Conservation (phyloP, 139 green algal species). For the Tetraselmis chui region DNA sequence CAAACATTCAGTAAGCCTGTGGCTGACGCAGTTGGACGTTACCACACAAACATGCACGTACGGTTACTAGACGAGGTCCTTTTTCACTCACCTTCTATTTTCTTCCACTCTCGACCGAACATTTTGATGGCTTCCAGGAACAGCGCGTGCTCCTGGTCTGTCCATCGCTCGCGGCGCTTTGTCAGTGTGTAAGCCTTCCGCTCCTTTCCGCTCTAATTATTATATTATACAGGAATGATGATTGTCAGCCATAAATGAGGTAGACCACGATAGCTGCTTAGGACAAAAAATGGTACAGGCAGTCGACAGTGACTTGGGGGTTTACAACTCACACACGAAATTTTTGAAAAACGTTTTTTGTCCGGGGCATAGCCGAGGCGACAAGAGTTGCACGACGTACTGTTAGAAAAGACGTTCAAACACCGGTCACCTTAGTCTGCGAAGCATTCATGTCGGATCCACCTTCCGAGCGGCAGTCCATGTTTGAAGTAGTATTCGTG, state of each 20-base stretch:
- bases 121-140: conserved; percentile 85
- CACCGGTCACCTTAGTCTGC: too few species aligned
- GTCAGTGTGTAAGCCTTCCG: conserved; percentile 19
- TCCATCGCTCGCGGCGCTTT: conserved; percentile 76
- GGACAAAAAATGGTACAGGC: too few species aligned
- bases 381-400: background rate
- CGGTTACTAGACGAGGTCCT: too few species aligned
- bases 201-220: background rate
- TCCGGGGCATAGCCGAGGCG: background rate
- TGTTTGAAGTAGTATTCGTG: background rate
- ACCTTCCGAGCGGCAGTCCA: background rate
- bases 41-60: too few species aligned
- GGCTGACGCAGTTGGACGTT: too few species aligned
- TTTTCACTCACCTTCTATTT: conserved; percentile 53
- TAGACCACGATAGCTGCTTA: too few species aligned
- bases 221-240: background rate
- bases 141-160: conserved; percentile 75
- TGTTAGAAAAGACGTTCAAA: too few species aligned
- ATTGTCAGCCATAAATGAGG: background rate
- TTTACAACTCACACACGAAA: too few species aligned
- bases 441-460: background rate
- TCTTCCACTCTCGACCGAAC: conserved; percentile 64
- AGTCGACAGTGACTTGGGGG: too few species aligned
- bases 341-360: background rate
- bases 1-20: too few species aligned